Percentiles rank a stretch among this genome's conserved stretches.
These are phyloP conservation scores for Globisporangium emineosum DNA, from an alignment of 352 stramenopile genomes.

Conservation along the genomic window DNA sequence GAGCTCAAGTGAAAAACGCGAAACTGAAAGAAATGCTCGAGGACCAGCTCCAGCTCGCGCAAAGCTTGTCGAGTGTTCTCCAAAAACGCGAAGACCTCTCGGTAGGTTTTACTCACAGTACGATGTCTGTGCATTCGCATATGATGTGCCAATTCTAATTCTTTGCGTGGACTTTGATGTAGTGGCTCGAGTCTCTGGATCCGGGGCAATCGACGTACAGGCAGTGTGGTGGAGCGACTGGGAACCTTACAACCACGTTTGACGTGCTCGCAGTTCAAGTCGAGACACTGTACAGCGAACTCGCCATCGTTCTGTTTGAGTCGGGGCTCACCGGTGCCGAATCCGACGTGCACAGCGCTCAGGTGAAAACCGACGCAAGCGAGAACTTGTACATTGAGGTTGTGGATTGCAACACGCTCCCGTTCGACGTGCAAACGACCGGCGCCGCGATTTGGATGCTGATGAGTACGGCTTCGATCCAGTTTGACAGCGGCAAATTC, in stretches of 20 bases:
- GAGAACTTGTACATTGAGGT: slow-evolving; percentile 5
- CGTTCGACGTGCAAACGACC: slow-evolving; percentile 4
- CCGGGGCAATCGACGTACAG: not conserved
- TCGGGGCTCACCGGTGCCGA: not conserved
- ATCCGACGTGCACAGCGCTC: not conserved
- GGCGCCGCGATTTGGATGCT: slow-evolving; percentile 6
- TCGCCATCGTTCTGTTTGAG: not conserved
- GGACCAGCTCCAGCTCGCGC: not conserved
- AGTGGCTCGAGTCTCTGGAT: not conserved
- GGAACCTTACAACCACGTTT: slow-evolving; percentile 33
- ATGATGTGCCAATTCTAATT: too few relatives aligned
- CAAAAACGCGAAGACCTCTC: not conserved
- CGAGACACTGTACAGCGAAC: not conserved
- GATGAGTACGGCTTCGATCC: slow-evolving; percentile 3
- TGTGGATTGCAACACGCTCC: not conserved
- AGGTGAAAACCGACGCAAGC: slow-evolving; percentile 3
- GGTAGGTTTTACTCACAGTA: not conserved
- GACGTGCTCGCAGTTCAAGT: not conserved
- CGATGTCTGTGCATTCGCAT: too few relatives aligned
- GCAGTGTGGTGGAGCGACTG: not conserved
- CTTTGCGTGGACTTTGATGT: not conserved
- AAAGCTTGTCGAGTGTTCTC: not conserved
- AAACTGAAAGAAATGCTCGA: not conserved
- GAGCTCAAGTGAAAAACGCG: not conserved
- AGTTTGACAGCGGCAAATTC: slow-evolving; percentile 2